A percentile compares a stretch with the other conserved stretches of the same genome.
Evolutionary conservation across 371 early-diverging fungal species (phyloP).

Genomic region (Chytridium lagenaria): DNA sequence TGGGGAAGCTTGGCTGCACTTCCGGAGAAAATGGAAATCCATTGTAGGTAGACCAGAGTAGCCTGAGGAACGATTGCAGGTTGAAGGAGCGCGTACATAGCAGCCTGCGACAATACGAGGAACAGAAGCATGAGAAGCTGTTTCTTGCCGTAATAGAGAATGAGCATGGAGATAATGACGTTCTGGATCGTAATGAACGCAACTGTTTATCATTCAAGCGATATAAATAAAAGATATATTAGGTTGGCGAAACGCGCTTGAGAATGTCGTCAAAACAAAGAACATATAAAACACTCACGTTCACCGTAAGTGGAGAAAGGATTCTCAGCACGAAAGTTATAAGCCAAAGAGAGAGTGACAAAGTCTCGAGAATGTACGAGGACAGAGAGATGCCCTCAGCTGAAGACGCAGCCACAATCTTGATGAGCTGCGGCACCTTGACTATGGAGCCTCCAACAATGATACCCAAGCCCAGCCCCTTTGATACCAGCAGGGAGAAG

Average conservation of each 20-base stretch:
- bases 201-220: too few species aligned
- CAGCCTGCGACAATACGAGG: constrained; percentile 43
- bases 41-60: constrained; percentile 70
- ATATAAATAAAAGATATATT: not conserved
- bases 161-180: constrained; percentile 74
- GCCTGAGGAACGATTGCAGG: constrained; percentile 55
- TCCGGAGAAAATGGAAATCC: constrained; percentile 80
- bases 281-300: constrained; percentile 57
- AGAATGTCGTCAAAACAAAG: not conserved
- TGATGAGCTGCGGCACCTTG: constrained; percentile 95
- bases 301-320: constrained; percentile 95
- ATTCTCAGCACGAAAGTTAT: constrained; percentile 79
- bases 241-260: not conserved
- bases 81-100: constrained; percentile 56
- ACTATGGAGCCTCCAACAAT: constrained; percentile 87
- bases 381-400: constrained; percentile 81
- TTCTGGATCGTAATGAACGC: constrained; percentile 77
- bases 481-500: constrained; percentile 82
- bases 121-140: constrained; percentile 38
- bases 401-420: constrained; percentile 76
- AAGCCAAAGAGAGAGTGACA: constrained; percentile 80
- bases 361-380: constrained; percentile 83
- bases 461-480: constrained; percentile 90
- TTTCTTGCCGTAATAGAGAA: constrained; percentile 64
- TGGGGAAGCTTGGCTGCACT: constrained; percentile 87